Percentiles rank a stretch among this genome's conserved stretches.
Evolutionary conservation across 2,329 filamentous ascomycete species (phyloP).

Genomic region (Ophiostoma australiae): DNA sequence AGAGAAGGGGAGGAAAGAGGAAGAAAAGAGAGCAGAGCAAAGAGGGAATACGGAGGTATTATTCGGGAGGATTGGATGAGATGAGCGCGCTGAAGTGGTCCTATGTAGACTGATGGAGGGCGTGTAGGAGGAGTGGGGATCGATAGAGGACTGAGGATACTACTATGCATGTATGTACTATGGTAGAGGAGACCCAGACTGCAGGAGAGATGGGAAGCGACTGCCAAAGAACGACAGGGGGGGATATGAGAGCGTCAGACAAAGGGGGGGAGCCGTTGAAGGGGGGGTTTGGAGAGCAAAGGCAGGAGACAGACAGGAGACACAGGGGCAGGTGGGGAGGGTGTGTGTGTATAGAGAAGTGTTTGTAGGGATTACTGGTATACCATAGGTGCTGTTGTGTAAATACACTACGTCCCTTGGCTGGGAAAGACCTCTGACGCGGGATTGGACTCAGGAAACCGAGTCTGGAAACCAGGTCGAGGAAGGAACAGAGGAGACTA

Average conservation of each 20-base stretch:
- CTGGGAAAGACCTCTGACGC: too few species aligned
- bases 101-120: background rate
- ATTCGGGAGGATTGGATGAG: conserved; percentile 8
- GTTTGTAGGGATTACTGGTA: background rate
- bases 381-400: background rate
- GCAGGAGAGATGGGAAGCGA: background rate
- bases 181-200: background rate
- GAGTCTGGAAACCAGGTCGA: background rate
- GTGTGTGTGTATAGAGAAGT: background rate
- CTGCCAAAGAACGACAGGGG: background rate
- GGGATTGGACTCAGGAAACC: too few species aligned
- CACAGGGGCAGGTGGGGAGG: background rate
- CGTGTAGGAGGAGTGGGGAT: conserved; percentile 4
- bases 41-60: conserved; percentile 1
- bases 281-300: background rate
- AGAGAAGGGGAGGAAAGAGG: background rate
- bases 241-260: conserved; percentile 1
- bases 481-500: background rate
- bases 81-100: background rate
- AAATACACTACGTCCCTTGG: background rate
- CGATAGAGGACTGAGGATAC: background rate
- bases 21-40: background rate
- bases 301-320: conserved; percentile 5
- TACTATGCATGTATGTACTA: too few species aligned
- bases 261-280: conserved; percentile 12